phyloP scores from a whole-genome alignment of 2,329 filamentous ascomycete species.

The Hypoxylon sp. region DNA sequence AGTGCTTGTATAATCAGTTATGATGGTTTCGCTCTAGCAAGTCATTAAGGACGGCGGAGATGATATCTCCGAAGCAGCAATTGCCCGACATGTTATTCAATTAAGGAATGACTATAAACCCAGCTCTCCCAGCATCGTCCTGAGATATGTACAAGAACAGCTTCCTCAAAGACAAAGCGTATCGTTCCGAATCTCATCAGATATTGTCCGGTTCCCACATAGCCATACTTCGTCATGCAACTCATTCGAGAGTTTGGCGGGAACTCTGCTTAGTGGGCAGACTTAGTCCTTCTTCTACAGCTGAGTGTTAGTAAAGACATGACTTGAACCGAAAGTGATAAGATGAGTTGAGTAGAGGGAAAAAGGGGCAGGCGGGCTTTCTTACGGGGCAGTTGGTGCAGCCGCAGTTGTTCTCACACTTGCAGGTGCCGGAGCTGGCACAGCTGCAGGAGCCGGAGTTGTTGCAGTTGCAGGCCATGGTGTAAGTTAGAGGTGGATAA shows the following conservation, averaged over 20 bases:
- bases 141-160: constrained; percentile 15
- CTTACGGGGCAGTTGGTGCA: constrained; percentile 44
- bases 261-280: background rate
- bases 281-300: constrained; percentile 20
- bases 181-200: no score
- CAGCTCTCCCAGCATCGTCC: background rate
- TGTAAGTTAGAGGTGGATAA: constrained; percentile 11
- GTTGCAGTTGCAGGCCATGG: constrained; percentile 44
- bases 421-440: constrained; percentile 39
- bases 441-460: constrained; percentile 38
- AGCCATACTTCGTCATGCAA: background rate
- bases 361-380: background rate
- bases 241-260: background rate
- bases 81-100: background rate
- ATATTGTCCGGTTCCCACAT: background rate
- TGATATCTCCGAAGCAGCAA: background rate
- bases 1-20: background rate
- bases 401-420: constrained; percentile 42
- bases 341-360: background rate
- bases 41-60: background rate
- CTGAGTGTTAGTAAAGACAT: constrained; percentile 10
- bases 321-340: background rate
- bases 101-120: constrained; percentile 22
- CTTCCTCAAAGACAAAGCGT: background rate
- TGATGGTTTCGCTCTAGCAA: background rate